Conservation (phyloP, 768 basidiomycete species). For the Gautieria morchelliformis region DNA sequence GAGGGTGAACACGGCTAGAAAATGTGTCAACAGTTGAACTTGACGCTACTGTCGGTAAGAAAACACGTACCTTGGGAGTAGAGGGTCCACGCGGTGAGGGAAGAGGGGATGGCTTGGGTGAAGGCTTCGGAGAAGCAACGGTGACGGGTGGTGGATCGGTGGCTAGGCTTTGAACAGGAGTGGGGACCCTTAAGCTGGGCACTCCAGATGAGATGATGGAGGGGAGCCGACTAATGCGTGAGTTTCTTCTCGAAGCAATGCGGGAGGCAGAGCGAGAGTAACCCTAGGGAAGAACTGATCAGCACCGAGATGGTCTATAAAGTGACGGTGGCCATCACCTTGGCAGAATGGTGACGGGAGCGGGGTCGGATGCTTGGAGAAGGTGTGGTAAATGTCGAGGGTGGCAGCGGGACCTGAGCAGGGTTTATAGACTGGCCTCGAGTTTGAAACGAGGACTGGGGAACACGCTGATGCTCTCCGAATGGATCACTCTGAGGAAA, state of each 20-base stretch:
- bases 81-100: neutral
- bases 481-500: neutral
- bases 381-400: slow-evolving; percentile 3
- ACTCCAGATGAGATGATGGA: slow-evolving; percentile 6
- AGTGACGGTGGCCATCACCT: neutral
- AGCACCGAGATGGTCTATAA: neutral
- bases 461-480: neutral
- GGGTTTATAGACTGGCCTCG: neutral
- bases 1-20: neutral
- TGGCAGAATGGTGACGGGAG: neutral
- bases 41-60: neutral
- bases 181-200: neutral
- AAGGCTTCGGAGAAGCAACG: neutral
- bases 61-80: slow-evolving; percentile 2
- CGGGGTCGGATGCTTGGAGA: neutral
- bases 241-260: neutral
- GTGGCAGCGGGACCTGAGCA: neutral
- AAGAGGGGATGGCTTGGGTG: neutral
- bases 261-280: neutral
- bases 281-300: neutral
- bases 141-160: neutral
- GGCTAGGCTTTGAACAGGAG: neutral
- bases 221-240: slow-evolving; percentile 5
- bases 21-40: neutral
- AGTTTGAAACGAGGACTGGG: neutral